Evolutionary conservation across 2,329 filamentous ascomycete species (phyloP), one percentile per base, ranked within the genome.

Genomic region (Phialophora tarda): DNA sequence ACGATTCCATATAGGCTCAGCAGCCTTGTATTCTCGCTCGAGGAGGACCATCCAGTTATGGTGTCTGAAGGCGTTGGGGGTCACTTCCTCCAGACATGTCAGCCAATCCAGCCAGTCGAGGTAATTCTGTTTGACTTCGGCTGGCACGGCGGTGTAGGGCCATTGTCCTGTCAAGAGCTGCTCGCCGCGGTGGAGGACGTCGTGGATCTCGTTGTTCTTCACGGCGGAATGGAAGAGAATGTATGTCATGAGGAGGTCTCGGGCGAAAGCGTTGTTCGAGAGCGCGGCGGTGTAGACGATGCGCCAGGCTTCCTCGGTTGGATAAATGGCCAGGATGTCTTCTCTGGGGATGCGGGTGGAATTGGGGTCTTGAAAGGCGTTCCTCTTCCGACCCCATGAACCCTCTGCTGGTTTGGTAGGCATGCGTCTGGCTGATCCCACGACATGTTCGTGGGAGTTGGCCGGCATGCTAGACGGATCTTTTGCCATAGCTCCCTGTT

Each of bases 31-130:
- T 44, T 64, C 62, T 11, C 32, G 28, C 32, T 68, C 62, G 21
- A 68, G 54, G 50, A 68, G 38, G 23, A 62, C 51, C 51, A 68
- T 21, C 65, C 65, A 68, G 24, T 53, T 61, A 23, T 48, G 41
- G 5, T 64, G 62, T n/a, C 54, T 61, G 28, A 68, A 34, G 26
- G 38, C 62, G 14, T 59, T 24, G 30, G 48, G 11, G 10, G 59
- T 47, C 14, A 59, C n/a, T 23, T 32, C 53, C 8, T 63, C 51
- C 30, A 62, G 38, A n/a, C 23, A 14, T 30, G 24, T 21, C 26
- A 60, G 24, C 53, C 30, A 68, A 12, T 30, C 5, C 11, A 59
- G 50, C 65, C 65, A 68, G 12, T 38, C 65, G 32, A 30, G 11
- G 41, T 62, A 62, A 34, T 68, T 68, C 41, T 34, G 26, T 3